These are phyloP conservation scores for Monosporascus sp. DNA, from an alignment of 2,329 filamentous ascomycete genomes.

Conservation along the genomic window DNA sequence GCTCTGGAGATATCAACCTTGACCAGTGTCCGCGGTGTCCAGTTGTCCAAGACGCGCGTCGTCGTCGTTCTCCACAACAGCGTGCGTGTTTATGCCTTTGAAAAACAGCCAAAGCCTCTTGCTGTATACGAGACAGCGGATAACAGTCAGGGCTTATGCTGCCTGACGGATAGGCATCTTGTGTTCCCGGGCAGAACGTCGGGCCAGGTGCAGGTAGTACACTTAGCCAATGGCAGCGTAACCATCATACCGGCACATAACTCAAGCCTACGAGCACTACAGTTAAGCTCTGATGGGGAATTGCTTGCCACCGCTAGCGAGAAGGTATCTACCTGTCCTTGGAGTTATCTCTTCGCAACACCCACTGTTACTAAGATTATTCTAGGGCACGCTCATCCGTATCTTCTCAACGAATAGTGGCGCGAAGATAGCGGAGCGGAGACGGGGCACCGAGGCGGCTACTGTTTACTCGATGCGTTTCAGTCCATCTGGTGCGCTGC, in stretches of 20 bases:
- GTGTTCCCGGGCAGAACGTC: constrained; percentile 82
- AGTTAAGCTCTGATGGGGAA: constrained; percentile 73
- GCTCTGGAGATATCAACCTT: constrained; percentile 76
- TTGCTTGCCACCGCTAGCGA: constrained; percentile 87
- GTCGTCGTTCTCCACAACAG: constrained; percentile 77
- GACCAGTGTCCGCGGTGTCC: constrained; percentile 73
- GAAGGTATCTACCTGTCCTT: constrained; percentile 40
- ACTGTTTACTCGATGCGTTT: constrained; percentile 84
- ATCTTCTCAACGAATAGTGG: constrained; percentile 78
- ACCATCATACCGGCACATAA: constrained; percentile 92
- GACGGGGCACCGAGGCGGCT: constrained; percentile 83
- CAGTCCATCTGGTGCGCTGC: constrained; percentile 70
- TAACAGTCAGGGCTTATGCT: constrained; percentile 77
- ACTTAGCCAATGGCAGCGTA: constrained; percentile 71
- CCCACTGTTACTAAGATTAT: neutral
- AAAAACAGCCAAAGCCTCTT: constrained; percentile 62
- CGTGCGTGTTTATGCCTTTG: constrained; percentile 75
- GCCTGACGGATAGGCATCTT: constrained; percentile 65
- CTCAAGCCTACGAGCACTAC: constrained; percentile 69
- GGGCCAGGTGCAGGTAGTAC: constrained; percentile 85
- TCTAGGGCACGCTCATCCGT: constrained; percentile 76
- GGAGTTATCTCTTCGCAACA: constrained; percentile 3
- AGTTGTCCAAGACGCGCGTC: constrained; percentile 69
- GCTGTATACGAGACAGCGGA: constrained; percentile 79
- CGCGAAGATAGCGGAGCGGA: constrained; percentile 75